A percentile compares a stretch with the other conserved stretches of the same genome.
These are phyloP conservation scores for Protomyces arabidopsidicola DNA, from an alignment of 1,139 yeast species.

Conservation along the genomic window DNA sequence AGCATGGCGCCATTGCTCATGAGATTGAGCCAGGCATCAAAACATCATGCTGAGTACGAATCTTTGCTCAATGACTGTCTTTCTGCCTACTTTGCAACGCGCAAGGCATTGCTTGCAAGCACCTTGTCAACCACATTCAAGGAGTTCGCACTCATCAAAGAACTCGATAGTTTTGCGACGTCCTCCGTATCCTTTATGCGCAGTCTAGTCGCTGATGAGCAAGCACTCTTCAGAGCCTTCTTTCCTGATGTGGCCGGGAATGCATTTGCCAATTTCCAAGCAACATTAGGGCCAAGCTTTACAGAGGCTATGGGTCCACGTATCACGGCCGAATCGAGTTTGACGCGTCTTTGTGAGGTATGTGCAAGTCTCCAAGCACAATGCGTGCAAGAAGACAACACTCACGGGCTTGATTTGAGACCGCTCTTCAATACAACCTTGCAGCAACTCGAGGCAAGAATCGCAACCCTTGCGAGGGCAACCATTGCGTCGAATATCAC, in stretches of 20 bases:
- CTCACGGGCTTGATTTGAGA: slow-evolving; percentile 13
- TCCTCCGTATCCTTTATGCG: slow-evolving; percentile 55
- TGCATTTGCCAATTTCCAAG: slow-evolving; percentile 54
- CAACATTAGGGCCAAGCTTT: slow-evolving; percentile 62
- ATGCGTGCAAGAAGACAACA: slow-evolving; percentile 42
- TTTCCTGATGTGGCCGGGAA: slow-evolving; percentile 45
- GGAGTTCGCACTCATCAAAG: slow-evolving; percentile 33
- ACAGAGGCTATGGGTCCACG: slow-evolving; percentile 64
- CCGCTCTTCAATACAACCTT: slow-evolving; percentile 48
- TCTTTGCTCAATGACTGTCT: slow-evolving; percentile 68
- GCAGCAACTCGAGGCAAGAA: slow-evolving; percentile 69
- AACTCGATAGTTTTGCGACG: slow-evolving; percentile 46
- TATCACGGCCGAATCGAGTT: slow-evolving; percentile 63
- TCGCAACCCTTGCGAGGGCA: slow-evolving; percentile 71
- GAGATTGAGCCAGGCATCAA: slow-evolving; percentile 52
- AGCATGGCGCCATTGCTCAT: slow-evolving; percentile 47
- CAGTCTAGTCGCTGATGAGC: slow-evolving; percentile 59
- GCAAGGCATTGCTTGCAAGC: slow-evolving; percentile 49
- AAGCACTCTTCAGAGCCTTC: slow-evolving; percentile 51
- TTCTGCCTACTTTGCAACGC: slow-evolving; percentile 55
- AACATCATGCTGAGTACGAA: slow-evolving; percentile 52
- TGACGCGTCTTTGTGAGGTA: slow-evolving; percentile 65
- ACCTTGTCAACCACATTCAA: slow-evolving; percentile 40
- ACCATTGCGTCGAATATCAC: slow-evolving; percentile 42
- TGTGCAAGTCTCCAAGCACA: slow-evolving; percentile 65